Base-by-base conservation (phyloP, 768 basidiomycete species). In the Trametes coccinea region DNA sequence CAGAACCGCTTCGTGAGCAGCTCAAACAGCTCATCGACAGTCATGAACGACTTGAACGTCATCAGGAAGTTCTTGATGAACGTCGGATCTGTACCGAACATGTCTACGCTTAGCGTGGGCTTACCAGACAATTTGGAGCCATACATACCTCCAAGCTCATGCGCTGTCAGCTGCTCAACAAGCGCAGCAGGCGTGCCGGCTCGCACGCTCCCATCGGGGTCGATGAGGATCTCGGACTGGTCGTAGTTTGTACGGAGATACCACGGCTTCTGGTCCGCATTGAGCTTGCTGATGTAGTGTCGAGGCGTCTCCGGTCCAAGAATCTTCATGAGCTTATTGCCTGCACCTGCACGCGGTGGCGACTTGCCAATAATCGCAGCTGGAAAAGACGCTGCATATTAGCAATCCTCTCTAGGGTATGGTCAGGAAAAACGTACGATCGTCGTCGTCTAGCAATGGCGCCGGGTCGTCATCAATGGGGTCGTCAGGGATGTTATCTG, bases 41-140 rank as follows among this genome's bases (percentile, higher is more conserved):
- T 88, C 14, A 92, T 92, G 74, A 98, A 98, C 0, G 93, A 95
- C 70, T 95, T 93, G 80, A 93, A 97, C 0, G 96, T 97, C 85
- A 97, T 89, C 65, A 98, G 76, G 82, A 98, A 98, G 0, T 95
- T 88, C 71, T 89, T 88, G 72, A 82, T 90, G 75, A 89, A 96
- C 6, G 84, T 83, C 0, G 87, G 82, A 73, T 97, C 90, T 90
- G 67, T 60, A 54, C 57, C 29, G 17, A 14, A 8, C 44, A 10
- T 37, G 16, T 59, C 40, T 22, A 50, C 5, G 22, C 59, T 65
- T 17, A 61, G 22, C 16, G 44, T 46, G 43, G 16, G 10, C 37
- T 46, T 49, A 48, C 43, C 10, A 39, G 27, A 7, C 10, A 39
- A 46, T 9, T n/a, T 48, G 7, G 40, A 72, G 34, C 87, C 69